Evolutionary conservation across 257 asterid genomes (phyloP).

Genomic region (Cynanchum wilfordii): DNA sequence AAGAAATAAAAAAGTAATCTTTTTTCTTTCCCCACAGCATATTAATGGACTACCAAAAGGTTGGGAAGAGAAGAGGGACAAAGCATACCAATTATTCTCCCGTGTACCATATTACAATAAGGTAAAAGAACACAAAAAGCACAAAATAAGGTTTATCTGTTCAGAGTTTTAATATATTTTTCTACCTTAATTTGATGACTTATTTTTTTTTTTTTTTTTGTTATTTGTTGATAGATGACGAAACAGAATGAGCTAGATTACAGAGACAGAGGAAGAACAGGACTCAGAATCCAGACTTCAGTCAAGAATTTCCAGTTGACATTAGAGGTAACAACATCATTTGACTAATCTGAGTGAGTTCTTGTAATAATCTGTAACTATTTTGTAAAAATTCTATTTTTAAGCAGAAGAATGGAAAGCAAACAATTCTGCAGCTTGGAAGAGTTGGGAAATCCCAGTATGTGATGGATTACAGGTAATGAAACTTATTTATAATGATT

Average conservation of each 20-base stretch:
- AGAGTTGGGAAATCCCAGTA: slow-evolving; percentile 76
- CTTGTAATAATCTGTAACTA: too few relatives aligned
- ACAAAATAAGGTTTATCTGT: too few relatives aligned
- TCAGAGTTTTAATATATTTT: background rate
- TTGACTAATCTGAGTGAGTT: too few relatives aligned
- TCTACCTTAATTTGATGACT: background rate
- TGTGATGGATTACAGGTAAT: slow-evolving; percentile 83
- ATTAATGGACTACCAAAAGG: slow-evolving; percentile 68
- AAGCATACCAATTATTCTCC: slow-evolving; percentile 69
- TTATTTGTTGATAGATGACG: slow-evolving; percentile 35
- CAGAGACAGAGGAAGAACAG: slow-evolving; percentile 77
- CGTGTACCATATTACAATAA: slow-evolving; percentile 74
- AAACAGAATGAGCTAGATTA: slow-evolving; percentile 73
- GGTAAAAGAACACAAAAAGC: slow-evolving; percentile 23
- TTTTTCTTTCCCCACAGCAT: slow-evolving; percentile 33
- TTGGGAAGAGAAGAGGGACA: slow-evolving; percentile 67
- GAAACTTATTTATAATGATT: too few relatives aligned
- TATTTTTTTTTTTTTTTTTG: too few relatives aligned
- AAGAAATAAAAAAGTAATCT: too few relatives aligned
- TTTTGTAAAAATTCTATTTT: slow-evolving; percentile 5
- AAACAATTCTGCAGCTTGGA: slow-evolving; percentile 85
- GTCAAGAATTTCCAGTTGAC: slow-evolving; percentile 84
- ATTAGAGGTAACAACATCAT: slow-evolving; percentile 58
- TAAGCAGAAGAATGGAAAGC: slow-evolving; percentile 66
- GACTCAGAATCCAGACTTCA: slow-evolving; percentile 73